Conservation (phyloP, 495 filamentous ascomycete species). For the Sporormia fimetaria region DNA sequence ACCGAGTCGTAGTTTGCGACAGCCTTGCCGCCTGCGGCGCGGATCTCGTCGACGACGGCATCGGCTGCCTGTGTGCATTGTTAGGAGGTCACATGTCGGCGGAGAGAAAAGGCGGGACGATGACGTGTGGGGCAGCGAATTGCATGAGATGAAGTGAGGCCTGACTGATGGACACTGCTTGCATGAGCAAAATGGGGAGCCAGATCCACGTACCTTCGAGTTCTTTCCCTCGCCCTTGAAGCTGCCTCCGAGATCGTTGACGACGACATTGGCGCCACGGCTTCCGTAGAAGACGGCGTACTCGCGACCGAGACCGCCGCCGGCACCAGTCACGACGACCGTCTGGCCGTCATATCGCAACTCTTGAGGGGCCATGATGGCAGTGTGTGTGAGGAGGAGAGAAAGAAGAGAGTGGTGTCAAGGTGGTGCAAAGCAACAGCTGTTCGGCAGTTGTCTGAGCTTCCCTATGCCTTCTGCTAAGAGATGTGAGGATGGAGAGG, state of each 20-base stretch:
- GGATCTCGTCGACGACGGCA: conserved; percentile 91
- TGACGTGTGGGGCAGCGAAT: neutral
- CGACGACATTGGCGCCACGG: conserved; percentile 88
- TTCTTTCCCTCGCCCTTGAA: conserved; percentile 76
- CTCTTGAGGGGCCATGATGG: conserved; percentile 34
- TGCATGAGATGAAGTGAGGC: neutral
- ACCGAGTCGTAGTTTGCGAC: conserved; percentile 98
- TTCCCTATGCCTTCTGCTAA: neutral
- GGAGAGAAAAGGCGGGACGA: too few relatives aligned
- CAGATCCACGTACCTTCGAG: conserved; percentile 16
- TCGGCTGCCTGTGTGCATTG: conserved; percentile 58
- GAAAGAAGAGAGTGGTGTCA: neutral
- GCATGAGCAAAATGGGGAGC: too few relatives aligned
- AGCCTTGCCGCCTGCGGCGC: conserved; percentile 83
- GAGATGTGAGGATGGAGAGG: neutral
- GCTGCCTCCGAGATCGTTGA: conserved; percentile 91
- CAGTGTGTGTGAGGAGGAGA: neutral
- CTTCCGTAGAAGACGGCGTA: conserved; percentile 89
- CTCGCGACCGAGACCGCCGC: conserved; percentile 85
- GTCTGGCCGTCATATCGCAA: conserved; percentile 93
- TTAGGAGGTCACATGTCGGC: too few relatives aligned
- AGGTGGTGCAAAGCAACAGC: conserved; percentile 2
- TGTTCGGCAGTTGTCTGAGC: neutral
- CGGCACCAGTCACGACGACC: conserved; percentile 91
- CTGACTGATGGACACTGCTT: too few relatives aligned